Evolutionary conservation across 176 grass and related monocot genomes (phyloP), one percentile per base, ranked within the genome.

Genomic region (Oryza glaberrima): DNA sequence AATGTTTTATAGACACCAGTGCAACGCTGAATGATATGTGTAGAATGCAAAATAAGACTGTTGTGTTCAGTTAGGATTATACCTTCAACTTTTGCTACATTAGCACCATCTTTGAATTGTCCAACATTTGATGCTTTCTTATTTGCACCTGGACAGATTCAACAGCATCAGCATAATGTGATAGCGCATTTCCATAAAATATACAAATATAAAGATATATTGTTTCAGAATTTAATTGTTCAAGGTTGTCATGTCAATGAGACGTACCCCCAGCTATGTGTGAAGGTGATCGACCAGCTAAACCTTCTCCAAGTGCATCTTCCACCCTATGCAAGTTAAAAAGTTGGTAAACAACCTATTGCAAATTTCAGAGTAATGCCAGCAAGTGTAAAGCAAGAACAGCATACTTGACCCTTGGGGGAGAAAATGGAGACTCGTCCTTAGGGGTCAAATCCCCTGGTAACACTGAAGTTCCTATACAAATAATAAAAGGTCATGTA

Each of bases 391-490:
- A 58, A 76, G 64, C 63, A 65, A 81, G 32, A 83, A 38, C 20
- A 70, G 4, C 87, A 83, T 88, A 98, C 96, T 96, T 99, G 89
- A 96, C 81, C 76, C 96, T 92, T 16, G 93, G 78, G n/a, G 91
- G 96, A 84, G 96, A 99, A 86, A 99, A 99, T 79, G 96, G 93
- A 85, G 96, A 96, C 30, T 96, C 96, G 9, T 86, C 89, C 86
- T 97, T 94, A 75, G 87, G 83, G 49, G 86, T 87, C 56, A 85
- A 77, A 76, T 96, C 96, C 15, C 93, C 91, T 40, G 89, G 61
- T 87, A 99, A 75, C 73, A 91, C 65, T 19, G 88, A 92, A 86
- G 69, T 75, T 64, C 93, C 93, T 95, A 56, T 67, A 69, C 23
- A n/a, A 65, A 41, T 9, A 78, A 82, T 51, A 23, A 87, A 38